phyloP scores from a whole-genome alignment of 2,329 filamentous ascomycete genomes.

The Alternaria alternata region DNA sequence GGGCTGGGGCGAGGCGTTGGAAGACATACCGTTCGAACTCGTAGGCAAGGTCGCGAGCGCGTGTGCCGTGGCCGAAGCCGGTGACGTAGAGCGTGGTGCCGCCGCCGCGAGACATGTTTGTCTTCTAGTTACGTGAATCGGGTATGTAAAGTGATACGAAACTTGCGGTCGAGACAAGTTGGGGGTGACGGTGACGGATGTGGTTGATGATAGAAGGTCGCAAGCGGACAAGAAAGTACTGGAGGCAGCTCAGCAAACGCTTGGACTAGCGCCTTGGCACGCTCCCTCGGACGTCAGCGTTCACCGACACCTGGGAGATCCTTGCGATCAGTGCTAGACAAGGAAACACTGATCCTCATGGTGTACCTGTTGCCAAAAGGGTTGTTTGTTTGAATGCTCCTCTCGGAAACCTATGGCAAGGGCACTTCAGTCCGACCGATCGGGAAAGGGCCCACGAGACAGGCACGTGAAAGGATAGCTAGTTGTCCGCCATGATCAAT shows the following conservation, averaged over 20 bases:
- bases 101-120: conserved; percentile 84
- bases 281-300: conserved; percentile 11
- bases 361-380: not conserved
- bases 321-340: not conserved
- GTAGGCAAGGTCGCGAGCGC: conserved; percentile 98
- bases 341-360: not conserved
- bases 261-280: conserved; percentile 19
- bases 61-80: conserved; percentile 98
- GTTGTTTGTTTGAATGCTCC: not conserved
- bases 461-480: not conserved
- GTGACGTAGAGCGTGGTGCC: conserved; percentile 97
- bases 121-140: conserved; percentile 12
- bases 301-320: not conserved
- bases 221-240: conserved; percentile 17
- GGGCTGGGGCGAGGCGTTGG: conserved; percentile 48
- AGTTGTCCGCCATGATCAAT: not conserved
- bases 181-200: conserved; percentile 18
- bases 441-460: not conserved
- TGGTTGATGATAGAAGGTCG: conserved; percentile 23
- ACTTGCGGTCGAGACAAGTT: conserved; percentile 22
- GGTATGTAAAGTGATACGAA: conserved; percentile 17
- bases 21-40: conserved; percentile 99
- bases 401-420: not conserved
- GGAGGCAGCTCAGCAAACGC: conserved; percentile 19
- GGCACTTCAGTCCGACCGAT: not conserved